phyloP scores from a whole-genome alignment of 371 early-diverging fungal genomes.

The Blyttiomyces sp. region DNA sequence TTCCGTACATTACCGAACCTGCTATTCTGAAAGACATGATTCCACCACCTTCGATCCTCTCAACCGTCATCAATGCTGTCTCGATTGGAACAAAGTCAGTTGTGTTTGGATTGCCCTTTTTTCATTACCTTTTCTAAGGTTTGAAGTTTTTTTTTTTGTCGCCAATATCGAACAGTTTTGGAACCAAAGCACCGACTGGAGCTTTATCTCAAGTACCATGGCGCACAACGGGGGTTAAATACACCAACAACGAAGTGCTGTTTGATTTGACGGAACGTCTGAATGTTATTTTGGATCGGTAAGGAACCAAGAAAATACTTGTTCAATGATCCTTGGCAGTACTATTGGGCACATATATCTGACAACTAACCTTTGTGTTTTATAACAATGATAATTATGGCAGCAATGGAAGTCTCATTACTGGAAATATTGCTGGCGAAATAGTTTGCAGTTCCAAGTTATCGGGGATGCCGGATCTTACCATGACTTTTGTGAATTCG shows the following conservation, averaged over 20 bases:
- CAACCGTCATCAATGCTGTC: constrained; percentile 81
- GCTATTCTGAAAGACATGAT: constrained; percentile 81
- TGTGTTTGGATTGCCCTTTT: neutral
- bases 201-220: constrained; percentile 78
- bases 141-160: neutral
- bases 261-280: constrained; percentile 89
- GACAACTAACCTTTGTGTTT: no score
- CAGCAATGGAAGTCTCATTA: constrained; percentile 68
- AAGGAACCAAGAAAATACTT: constrained; percentile 13
- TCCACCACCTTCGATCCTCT: constrained; percentile 81
- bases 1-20: constrained; percentile 82
- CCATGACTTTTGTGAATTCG: constrained; percentile 69
- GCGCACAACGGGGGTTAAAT: constrained; percentile 84
- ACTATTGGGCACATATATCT: no score
- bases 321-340: neutral
- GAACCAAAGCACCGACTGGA: constrained; percentile 33
- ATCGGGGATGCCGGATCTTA: constrained; percentile 87
- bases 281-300: constrained; percentile 77
- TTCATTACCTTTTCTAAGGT: neutral
- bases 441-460: constrained; percentile 72
- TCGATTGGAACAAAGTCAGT: constrained; percentile 43
- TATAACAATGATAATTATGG: constrained; percentile 2
- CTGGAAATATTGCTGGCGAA: constrained; percentile 76
- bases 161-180: constrained; percentile 10
- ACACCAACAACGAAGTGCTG: constrained; percentile 88